These are phyloP conservation scores for Dacryopinax primogenitus DNA, from an alignment of 768 basidiomycete genomes.

Conservation along the genomic window DNA sequence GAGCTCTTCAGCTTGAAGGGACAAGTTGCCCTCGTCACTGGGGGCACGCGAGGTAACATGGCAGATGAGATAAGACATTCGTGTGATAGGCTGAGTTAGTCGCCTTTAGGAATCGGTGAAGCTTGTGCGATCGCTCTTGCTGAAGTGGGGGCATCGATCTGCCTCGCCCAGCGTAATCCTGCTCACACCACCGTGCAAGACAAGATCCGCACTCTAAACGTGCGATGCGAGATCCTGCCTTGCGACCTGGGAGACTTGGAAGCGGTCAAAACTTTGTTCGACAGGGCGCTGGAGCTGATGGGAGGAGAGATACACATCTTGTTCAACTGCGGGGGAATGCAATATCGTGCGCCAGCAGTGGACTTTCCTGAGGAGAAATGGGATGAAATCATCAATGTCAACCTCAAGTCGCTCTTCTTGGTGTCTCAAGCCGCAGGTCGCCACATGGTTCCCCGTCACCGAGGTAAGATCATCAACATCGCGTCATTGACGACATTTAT, in stretches of 20 bases:
- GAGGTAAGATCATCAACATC: slow-evolving; percentile 64
- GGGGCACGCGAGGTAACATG: slow-evolving; percentile 68
- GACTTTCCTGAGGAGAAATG: slow-evolving; percentile 54
- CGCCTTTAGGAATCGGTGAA: slow-evolving; percentile 39
- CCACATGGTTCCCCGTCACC: slow-evolving; percentile 58
- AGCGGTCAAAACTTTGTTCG: slow-evolving; percentile 39
- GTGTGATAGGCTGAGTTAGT: background rate
- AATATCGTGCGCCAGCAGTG: slow-evolving; percentile 45
- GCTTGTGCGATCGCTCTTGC: slow-evolving; percentile 44
- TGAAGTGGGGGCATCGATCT: slow-evolving; percentile 42
- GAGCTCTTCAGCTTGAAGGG: slow-evolving; percentile 54
- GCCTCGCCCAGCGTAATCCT: slow-evolving; percentile 36
- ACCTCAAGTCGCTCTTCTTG: slow-evolving; percentile 77
- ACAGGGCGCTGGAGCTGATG: slow-evolving; percentile 37
- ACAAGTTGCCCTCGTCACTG: slow-evolving; percentile 64
- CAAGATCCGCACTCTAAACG: slow-evolving; percentile 22
- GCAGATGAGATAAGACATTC: too few relatives aligned
- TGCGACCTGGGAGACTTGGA: slow-evolving; percentile 44
- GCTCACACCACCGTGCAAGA: slow-evolving; percentile 28
- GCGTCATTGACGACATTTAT: slow-evolving; percentile 46
- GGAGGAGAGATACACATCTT: slow-evolving; percentile 47
- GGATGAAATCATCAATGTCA: slow-evolving; percentile 71
- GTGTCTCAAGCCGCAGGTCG: slow-evolving; percentile 71
- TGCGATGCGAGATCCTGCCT: slow-evolving; percentile 31
- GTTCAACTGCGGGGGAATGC: slow-evolving; percentile 57